These are phyloP conservation scores for Botrytis squamosa DNA, from an alignment of 2,329 filamentous ascomycete genomes.

Conservation along the genomic window DNA sequence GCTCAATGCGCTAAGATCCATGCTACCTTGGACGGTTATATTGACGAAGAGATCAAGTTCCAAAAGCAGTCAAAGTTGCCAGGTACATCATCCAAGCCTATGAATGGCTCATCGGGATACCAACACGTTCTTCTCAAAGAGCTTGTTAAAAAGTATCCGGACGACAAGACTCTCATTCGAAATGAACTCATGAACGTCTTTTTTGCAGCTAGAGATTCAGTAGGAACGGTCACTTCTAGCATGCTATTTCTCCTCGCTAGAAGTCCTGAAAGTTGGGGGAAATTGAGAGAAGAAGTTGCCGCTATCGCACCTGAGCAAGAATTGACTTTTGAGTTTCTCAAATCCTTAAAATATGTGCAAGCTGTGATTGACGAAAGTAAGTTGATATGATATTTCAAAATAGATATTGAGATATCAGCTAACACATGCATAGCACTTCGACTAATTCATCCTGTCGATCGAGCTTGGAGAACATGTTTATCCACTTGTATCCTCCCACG, in stretches of 20 bases:
- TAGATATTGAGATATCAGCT: not conserved
- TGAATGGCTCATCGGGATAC: not conserved
- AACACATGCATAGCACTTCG: conserved; percentile 30
- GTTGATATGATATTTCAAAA: conserved; percentile 22
- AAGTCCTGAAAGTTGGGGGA: conserved; percentile 35
- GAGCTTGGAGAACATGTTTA: conserved; percentile 14
- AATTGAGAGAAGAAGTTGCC: conserved; percentile 33
- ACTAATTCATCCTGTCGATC: conserved; percentile 41
- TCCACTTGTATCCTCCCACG: conserved; percentile 28
- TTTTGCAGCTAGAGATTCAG: no score
- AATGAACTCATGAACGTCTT: conserved; percentile 38
- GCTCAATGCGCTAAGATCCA: conserved; percentile 21
- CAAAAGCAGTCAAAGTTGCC: conserved; percentile 1
- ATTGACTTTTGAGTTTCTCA: conserved; percentile 50
- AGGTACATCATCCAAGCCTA: not conserved
- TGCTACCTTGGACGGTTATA: conserved; percentile 22
- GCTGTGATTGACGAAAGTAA: conserved; percentile 58
- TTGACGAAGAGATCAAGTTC: conserved; percentile 23
- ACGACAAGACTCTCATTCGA: conserved; percentile 42
- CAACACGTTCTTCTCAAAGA: conserved; percentile 48
- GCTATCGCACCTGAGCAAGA: conserved; percentile 37
- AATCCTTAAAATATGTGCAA: conserved; percentile 52
- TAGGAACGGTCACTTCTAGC: no score
- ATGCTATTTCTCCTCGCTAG: conserved; percentile 35
- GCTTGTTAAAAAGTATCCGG: conserved; percentile 44